Conservation (phyloP, 345 rosid species). For the Laguncularia racemosa region DNA sequence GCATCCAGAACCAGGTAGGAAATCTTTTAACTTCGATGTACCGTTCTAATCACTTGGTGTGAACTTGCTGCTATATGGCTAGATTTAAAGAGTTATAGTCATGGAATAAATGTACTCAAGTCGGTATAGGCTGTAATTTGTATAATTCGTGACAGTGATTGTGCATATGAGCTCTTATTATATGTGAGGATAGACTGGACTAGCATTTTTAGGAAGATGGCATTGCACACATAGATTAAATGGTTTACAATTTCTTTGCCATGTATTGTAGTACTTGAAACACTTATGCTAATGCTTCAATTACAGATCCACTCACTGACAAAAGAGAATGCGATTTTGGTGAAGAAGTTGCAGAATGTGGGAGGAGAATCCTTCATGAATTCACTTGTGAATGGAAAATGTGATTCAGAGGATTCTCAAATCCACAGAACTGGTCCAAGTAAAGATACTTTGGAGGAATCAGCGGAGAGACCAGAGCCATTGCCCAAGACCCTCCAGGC, state of each 20-base stretch:
- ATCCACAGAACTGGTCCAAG: constrained; percentile 17
- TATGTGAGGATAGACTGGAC: too few species aligned
- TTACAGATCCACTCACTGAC: constrained; percentile 49
- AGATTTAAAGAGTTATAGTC: too few species aligned
- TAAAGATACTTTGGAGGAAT: constrained; percentile 12
- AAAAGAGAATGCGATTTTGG: constrained; percentile 45
- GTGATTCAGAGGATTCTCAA: constrained; percentile 15
- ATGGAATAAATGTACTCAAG: too few species aligned
- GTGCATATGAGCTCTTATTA: too few species aligned
- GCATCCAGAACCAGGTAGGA: constrained; percentile 70
- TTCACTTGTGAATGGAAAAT: constrained; percentile 18
- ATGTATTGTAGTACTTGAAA: too few species aligned
- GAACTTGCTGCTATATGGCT: too few species aligned
- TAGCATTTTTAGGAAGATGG: too few species aligned
- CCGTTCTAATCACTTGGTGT: background rate
- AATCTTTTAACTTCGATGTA: constrained; percentile 1
- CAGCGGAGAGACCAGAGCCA: constrained; percentile 26
- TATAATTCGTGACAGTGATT: too few species aligned
- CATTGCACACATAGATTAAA: too few species aligned
- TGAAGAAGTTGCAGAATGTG: constrained; percentile 28
- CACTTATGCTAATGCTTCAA: background rate
- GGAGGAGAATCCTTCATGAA: constrained; percentile 12
- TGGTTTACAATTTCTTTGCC: too few species aligned
- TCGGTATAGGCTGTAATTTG: too few species aligned
- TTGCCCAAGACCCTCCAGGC: constrained; percentile 29